Evolutionary conservation across 2,329 filamentous ascomycete genomes (phyloP), one percentile per base, ranked within the genome.

Genomic region (Hypomyces rosellus): DNA sequence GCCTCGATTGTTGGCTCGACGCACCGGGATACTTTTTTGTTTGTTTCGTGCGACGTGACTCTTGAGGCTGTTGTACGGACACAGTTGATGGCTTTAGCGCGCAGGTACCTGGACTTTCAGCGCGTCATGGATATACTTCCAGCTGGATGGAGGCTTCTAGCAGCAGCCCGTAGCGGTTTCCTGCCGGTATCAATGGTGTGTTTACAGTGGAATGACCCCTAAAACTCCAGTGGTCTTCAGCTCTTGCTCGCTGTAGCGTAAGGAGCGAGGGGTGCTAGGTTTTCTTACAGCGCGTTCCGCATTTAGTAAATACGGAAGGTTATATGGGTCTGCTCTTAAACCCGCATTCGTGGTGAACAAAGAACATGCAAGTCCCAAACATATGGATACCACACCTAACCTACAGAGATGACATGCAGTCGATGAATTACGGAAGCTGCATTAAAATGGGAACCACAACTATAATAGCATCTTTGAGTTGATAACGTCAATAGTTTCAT

Each of bases 11-110:
- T 15, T 46, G 45, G 40, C 42, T 48, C 42, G 49, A 51, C 47
- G 49, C 34, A 16, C n/a, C 34, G 45, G 25, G 25, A 30, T 11
- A 30, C 25, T 30, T 30, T 30, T 39, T 45, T 46, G 45, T 39
- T 51, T 51, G 49, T 48, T 48, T 51, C 45, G 49, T 51, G 49
- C 45, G 49, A 51, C 49, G 45, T 51, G 49, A 51, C 45, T 33
- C 39, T 50, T 50, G 34, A 44, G 14, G 16, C 37, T 5, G 30
- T 47, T 34, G 22, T 36, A 18, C 16, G 34, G 43, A 42, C 41
- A 34, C 38, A 38, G 34, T 39, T 41, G 49, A 45, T 44, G 49
- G 37, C 39, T 51, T 45, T 51, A 47, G 44, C 49, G 49, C 38
- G 5, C n/a, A 30, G 8, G 25, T 30, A 30, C 25, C 25, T 30